phyloP scores from a whole-genome alignment of 371 early-diverging fungal species.

The Mucor lusitanicus region DNA sequence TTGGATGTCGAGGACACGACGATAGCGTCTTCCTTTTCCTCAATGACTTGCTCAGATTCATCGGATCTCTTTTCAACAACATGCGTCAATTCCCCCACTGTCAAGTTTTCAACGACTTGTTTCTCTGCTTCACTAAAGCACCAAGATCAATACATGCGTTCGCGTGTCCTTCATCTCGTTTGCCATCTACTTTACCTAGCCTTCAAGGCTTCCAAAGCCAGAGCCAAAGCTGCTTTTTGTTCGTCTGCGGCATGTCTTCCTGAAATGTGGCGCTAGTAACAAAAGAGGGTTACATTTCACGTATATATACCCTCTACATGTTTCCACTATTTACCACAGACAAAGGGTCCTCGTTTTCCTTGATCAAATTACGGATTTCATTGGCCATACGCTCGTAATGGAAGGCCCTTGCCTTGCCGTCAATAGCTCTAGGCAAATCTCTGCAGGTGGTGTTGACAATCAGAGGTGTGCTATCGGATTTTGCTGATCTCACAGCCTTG shows the following conservation, averaged over 20 bases:
- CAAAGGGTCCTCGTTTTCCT: not conserved
- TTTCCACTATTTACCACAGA: conserved; percentile 10
- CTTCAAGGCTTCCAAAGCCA: conserved; percentile 3
- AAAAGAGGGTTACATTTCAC: not conserved
- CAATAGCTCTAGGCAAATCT: conserved; percentile 17
- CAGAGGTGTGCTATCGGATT: not conserved
- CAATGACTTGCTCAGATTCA: not conserved
- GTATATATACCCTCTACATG: not conserved
- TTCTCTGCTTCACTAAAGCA: not conserved
- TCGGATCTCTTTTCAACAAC: not conserved
- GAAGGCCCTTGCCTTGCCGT: not conserved
- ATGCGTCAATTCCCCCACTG: not conserved
- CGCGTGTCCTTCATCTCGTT: not conserved
- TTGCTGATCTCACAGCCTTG: conserved; percentile 3
- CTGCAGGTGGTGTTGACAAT: conserved; percentile 16
- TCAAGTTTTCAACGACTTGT: not conserved
- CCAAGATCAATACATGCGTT: not conserved
- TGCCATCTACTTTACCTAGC: not conserved
- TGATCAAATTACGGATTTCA: conserved; percentile 6
- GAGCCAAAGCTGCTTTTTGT: conserved; percentile 13
- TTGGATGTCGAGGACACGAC: not conserved
- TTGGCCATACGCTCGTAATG: not conserved
- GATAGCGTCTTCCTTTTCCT: not conserved
- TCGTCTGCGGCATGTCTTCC: conserved; percentile 5
- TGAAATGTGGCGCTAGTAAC: conserved; percentile 13